phyloP scores from a whole-genome alignment of 2,329 filamentous ascomycete genomes.

The Trichoderma hamatum region DNA sequence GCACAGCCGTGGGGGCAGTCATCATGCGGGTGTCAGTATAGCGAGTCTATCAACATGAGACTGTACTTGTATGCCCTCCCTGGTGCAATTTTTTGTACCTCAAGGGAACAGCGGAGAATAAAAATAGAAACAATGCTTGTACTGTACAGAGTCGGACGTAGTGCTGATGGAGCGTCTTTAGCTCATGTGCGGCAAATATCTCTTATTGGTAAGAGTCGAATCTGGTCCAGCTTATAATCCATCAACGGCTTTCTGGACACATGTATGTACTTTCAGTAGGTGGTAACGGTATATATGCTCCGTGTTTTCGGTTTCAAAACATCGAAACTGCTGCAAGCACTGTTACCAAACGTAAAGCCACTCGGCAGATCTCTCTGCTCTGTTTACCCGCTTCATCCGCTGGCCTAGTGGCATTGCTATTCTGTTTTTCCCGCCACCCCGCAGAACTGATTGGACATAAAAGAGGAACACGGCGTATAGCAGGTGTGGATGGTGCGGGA shows the following conservation, averaged over 20 bases:
- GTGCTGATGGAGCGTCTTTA: not conserved
- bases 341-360: not conserved
- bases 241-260: not conserved
- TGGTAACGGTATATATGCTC: not conserved
- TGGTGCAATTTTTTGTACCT: not conserved
- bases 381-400: slow-evolving; percentile 11
- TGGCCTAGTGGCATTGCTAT: not conserved
- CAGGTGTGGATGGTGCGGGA: slow-evolving; percentile 19
- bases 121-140: not conserved
- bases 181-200: not conserved
- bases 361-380: slow-evolving; percentile 12
- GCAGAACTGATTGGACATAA: not conserved
- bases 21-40: slow-evolving; percentile 1
- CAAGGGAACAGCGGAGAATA: not conserved
- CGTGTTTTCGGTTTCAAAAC: slow-evolving; percentile 12
- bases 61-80: not conserved
- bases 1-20: not conserved
- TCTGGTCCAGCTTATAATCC: not conserved
- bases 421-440: slow-evolving; percentile 1
- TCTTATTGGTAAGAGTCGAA: not conserved
- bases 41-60: slow-evolving; percentile 7
- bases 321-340: not conserved
- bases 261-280: not conserved
- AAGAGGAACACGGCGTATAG: not conserved
- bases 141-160: not conserved